These are phyloP conservation scores for Lasiodiplodia gonubiensis DNA, from an alignment of 2,329 filamentous ascomycete species.

Conservation along the genomic window DNA sequence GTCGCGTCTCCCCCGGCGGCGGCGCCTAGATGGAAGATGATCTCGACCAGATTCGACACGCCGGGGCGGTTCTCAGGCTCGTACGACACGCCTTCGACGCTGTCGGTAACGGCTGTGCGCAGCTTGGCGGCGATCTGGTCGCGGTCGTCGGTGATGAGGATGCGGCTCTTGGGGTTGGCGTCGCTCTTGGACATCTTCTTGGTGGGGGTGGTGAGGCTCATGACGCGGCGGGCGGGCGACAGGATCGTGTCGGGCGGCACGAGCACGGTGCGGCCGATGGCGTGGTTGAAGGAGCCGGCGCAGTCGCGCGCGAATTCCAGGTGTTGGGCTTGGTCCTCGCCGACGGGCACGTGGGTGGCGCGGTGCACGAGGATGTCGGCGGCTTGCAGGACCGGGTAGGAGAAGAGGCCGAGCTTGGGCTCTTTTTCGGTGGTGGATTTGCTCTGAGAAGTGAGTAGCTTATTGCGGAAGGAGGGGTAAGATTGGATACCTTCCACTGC, in stretches of 20 bases:
- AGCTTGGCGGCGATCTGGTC: constrained; percentile 72
- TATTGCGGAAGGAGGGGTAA: not conserved
- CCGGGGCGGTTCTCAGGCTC: constrained; percentile 74
- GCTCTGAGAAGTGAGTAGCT: constrained; percentile 59
- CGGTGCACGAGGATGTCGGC: constrained; percentile 90
- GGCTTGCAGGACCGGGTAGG: constrained; percentile 93
- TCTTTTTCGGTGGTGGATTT: constrained; percentile 69
- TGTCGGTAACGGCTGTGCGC: constrained; percentile 77
- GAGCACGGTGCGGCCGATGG: constrained; percentile 73
- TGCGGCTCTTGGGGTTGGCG: constrained; percentile 71
- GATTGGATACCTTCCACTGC: constrained; percentile 82
- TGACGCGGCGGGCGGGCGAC: constrained; percentile 81
- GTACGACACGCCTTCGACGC: constrained; percentile 70
- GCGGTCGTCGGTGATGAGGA: constrained; percentile 77
- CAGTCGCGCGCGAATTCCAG: constrained; percentile 90
- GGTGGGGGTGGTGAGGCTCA: constrained; percentile 80
- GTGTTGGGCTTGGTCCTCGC: constrained; percentile 94
- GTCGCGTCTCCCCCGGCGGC: constrained; percentile 34
- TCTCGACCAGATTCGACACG: constrained; percentile 83
- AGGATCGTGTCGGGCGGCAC: constrained; percentile 56
- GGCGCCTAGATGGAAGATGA: constrained; percentile 72
- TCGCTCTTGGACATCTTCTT: constrained; percentile 97
- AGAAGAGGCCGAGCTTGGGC: constrained; percentile 88
- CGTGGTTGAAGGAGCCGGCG: constrained; percentile 83
- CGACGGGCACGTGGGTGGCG: constrained; percentile 93